Evolutionary conservation across 768 basidiomycete species (phyloP).

Genomic region (Rhizopogon roseolus): DNA sequence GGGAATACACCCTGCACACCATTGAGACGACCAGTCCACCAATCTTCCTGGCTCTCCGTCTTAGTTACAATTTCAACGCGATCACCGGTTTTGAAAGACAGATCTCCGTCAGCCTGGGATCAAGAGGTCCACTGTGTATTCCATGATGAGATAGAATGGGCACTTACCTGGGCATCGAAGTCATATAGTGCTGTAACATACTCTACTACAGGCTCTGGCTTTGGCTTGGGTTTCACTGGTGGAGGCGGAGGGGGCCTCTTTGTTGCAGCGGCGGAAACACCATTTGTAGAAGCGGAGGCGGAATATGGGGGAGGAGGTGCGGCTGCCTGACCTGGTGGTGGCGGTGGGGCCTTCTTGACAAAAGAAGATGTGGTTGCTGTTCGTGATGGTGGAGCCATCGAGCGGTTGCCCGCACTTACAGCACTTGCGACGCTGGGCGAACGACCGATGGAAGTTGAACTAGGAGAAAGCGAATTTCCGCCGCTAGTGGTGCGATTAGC

Average conservation of each 20-base stretch:
- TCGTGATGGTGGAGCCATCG: constrained; percentile 18
- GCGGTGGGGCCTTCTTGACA: constrained; percentile 40
- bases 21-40: constrained; percentile 93
- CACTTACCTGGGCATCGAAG: constrained; percentile 77
- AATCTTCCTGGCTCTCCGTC: constrained; percentile 82
- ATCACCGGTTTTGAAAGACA: constrained; percentile 87
- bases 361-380: constrained; percentile 22
- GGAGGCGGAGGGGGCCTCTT: constrained; percentile 91
- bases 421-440: constrained; percentile 22
- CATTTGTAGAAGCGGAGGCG: constrained; percentile 19
- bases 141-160: not conserved
- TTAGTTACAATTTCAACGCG: constrained; percentile 85
- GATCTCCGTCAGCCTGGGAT: constrained; percentile 81
- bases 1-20: constrained; percentile 89
- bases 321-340: constrained; percentile 21
- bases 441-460: constrained; percentile 30
- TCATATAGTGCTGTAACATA: constrained; percentile 95
- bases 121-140: not conserved
- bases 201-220: constrained; percentile 52
- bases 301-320: constrained; percentile 48
- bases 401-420: constrained; percentile 18
- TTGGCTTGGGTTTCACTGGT: constrained; percentile 85
- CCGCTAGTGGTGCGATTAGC: constrained; percentile 33
- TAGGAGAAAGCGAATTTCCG: constrained; percentile 28
- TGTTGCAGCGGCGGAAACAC: constrained; percentile 25